Conservation (phyloP, 2,329 filamentous ascomycete genomes). For the Ophiocordyceps sinensis region DNA sequence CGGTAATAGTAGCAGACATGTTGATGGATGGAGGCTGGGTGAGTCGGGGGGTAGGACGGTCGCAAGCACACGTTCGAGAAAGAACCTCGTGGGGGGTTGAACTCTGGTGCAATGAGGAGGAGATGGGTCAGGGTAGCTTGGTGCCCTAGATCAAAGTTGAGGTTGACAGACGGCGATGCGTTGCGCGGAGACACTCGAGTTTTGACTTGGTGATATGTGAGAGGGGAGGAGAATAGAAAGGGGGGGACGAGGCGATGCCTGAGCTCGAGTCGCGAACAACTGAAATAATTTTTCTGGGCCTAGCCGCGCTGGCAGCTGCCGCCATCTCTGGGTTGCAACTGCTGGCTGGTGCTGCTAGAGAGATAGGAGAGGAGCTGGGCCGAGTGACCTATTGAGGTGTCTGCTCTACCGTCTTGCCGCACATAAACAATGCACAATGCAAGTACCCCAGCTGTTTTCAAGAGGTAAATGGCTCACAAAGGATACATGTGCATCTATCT, state of each 20-base stretch:
- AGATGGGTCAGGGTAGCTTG: conserved; percentile 62
- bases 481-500: no score
- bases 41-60: conserved; percentile 25
- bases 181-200: conserved; percentile 30
- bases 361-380: no score
- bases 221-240: conserved; percentile 17
- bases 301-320: neutral
- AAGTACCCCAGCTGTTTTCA: no score
- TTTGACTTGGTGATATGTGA: conserved; percentile 27
- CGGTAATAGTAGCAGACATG: conserved; percentile 68
- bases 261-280: conserved; percentile 16
- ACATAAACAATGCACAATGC: no score
- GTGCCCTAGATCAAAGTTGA: conserved; percentile 59
- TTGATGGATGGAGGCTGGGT: conserved; percentile 35
- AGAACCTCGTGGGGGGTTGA: conserved; percentile 26
- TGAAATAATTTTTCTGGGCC: conserved; percentile 27
- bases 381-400: no score
- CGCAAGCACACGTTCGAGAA: conserved; percentile 24
- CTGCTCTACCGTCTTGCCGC: no score
- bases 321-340: neutral
- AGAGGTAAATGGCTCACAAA: no score
- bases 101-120: conserved; percentile 59
- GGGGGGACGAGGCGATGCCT: conserved; percentile 8
- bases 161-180: conserved; percentile 30
- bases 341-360: neutral